Evolutionary conservation across 106 monocot species (phyloP).

Genomic region (Apostasia ramifera): DNA sequence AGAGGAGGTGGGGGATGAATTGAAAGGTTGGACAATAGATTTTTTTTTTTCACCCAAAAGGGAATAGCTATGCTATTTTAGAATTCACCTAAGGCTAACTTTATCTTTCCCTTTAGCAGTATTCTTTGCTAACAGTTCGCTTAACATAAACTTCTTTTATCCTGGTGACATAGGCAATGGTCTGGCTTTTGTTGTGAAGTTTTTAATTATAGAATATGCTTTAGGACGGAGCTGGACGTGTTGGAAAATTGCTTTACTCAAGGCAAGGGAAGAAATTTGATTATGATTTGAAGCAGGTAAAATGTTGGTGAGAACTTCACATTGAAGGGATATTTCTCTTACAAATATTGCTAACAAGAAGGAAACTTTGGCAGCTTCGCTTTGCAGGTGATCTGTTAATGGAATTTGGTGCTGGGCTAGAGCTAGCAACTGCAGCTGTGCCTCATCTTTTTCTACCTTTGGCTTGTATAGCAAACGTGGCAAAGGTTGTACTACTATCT

Average conservation of each 20-base stretch:
- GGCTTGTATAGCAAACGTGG: conserved; percentile 92
- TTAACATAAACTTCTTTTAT: too few species aligned
- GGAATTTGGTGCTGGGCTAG: conserved; percentile 96
- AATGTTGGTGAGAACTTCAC: neutral
- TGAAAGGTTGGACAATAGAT: too few species aligned
- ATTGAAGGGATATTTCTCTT: neutral
- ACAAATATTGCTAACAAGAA: conserved; percentile 1
- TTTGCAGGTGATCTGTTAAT: conserved; percentile 90
- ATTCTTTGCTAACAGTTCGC: too few species aligned
- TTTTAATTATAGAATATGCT: neutral
- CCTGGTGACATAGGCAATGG: too few species aligned
- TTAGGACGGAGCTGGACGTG: conserved; percentile 97
- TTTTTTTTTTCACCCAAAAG: too few species aligned
- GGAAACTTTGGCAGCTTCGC: conserved; percentile 58
- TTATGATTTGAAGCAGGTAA: conserved; percentile 97
- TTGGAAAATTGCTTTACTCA: conserved; percentile 99
- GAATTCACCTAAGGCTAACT: too few species aligned
- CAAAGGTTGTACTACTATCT: conserved; percentile 43
- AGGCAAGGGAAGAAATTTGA: conserved; percentile 99
- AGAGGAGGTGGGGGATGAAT: too few species aligned
- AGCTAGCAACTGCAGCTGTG: conserved; percentile 80
- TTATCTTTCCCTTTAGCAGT: too few species aligned
- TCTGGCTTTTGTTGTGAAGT: too few species aligned
- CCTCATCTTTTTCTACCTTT: conserved; percentile 93
- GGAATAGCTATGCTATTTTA: too few species aligned